Percentiles rank a stretch among this genome's conserved stretches.
Evolutionary conservation across 2,329 filamentous ascomycete species (phyloP).

Genomic region (Neurospora sp.): DNA sequence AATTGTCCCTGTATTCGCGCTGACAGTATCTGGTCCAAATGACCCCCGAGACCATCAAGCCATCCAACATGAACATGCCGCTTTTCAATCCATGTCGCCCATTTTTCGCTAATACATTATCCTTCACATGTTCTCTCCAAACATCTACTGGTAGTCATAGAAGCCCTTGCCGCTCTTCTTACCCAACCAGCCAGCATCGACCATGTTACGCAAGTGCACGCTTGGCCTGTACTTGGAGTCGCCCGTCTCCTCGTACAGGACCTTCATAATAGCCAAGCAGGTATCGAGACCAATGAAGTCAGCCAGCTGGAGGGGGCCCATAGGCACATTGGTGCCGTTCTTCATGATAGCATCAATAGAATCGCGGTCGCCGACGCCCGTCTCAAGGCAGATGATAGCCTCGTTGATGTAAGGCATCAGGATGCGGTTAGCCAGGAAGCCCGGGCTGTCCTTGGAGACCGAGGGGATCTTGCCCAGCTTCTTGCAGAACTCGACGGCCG

Average conservation of each 20-base stretch:
- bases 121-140: not conserved
- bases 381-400: constrained; percentile 91
- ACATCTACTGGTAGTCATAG: constrained; percentile 61
- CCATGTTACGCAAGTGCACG: constrained; percentile 85
- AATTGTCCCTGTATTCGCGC: not conserved
- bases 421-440: constrained; percentile 93
- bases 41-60: not conserved
- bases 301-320: constrained; percentile 87
- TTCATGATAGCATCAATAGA: constrained; percentile 98
- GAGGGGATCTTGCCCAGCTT: constrained; percentile 90
- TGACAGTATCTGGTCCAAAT: not conserved
- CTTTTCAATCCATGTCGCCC: not conserved
- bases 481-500: constrained; percentile 75
- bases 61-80: not conserved
- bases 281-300: constrained; percentile 98
- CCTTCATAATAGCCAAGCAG: constrained; percentile 94
- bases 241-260: constrained; percentile 80
- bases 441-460: constrained; percentile 78
- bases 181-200: constrained; percentile 92
- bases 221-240: constrained; percentile 93
- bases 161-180: constrained; percentile 98
- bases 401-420: constrained; percentile 99
- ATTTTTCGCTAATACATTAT: not conserved
- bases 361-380: constrained; percentile 76
- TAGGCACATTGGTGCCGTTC: constrained; percentile 96